Evolutionary conservation across 2,329 filamentous ascomycete genomes (phyloP).

Genomic region (Stachybotrys chlorohalonatus): DNA sequence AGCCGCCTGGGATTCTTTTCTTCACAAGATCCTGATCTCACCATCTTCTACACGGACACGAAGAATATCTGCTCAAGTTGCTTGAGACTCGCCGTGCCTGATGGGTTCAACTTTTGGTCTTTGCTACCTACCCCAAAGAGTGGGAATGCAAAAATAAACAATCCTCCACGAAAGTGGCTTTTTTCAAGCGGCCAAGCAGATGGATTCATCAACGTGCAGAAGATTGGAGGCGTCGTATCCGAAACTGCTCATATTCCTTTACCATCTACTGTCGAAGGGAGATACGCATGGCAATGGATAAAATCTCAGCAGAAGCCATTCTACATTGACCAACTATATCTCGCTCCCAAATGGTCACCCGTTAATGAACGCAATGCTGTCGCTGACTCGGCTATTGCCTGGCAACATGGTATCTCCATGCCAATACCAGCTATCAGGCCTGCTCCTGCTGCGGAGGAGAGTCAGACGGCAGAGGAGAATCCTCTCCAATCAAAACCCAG

Average conservation of each 20-base stretch:
- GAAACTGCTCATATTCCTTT: background rate
- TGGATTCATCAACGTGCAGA: background rate
- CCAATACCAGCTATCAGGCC: background rate
- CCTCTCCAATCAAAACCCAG: background rate
- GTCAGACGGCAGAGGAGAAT: background rate
- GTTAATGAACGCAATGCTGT: background rate
- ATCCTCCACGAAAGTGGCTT: background rate
- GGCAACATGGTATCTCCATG: background rate
- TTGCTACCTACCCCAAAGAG: background rate
- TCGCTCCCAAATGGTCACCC: background rate
- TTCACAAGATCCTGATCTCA: background rate
- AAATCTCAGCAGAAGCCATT: conserved; percentile 4
- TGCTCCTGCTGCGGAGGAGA: background rate
- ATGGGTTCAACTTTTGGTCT: background rate
- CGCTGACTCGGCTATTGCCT: background rate
- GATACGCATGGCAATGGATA: conserved; percentile 6
- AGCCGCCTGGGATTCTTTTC: conserved; percentile 6
- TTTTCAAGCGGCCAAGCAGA: background rate
- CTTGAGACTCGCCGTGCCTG: background rate
- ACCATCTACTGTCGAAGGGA: background rate
- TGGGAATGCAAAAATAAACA: no score
- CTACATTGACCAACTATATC: conserved; percentile 7
- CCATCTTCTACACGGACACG: conserved; percentile 4
- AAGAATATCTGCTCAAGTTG: conserved; percentile 2
- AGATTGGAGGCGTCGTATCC: background rate